phyloP scores from a whole-genome alignment of 306 rosid species.

The Rosa rugosa region DNA sequence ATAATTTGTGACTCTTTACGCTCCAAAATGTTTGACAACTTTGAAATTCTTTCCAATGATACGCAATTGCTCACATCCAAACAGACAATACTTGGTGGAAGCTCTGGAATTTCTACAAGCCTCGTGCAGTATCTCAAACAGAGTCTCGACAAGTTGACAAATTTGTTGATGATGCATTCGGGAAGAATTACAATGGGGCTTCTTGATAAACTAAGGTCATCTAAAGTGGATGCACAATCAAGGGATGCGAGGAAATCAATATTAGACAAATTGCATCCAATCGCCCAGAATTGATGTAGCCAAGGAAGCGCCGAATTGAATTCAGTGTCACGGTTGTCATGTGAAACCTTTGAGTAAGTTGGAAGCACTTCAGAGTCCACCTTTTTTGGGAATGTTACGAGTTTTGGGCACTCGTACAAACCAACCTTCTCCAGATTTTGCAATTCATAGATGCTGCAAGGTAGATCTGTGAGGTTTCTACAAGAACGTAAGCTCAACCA shows the following conservation, averaged over 20 bases:
- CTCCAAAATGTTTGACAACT: not conserved
- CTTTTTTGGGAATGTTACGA: not conserved
- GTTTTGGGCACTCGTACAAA: not conserved
- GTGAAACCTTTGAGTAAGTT: too few relatives aligned
- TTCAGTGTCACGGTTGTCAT: too few relatives aligned
- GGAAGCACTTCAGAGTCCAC: too few relatives aligned
- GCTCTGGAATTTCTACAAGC: not conserved
- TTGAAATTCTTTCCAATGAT: not conserved
- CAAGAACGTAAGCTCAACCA: fast-evolving
- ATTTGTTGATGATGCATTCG: not conserved
- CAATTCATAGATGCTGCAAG: not conserved
- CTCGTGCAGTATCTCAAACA: fast-evolving
- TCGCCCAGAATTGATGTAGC: fast-evolving
- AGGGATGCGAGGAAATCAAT: not conserved
- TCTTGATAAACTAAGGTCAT: too few relatives aligned
- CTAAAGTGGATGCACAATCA: not conserved
- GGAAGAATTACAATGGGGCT: not conserved
- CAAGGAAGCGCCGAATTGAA: too few relatives aligned
- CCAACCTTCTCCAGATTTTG: fast-evolving
- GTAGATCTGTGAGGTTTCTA: not conserved
- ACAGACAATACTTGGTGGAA: fast-evolving
- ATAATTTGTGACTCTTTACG: not conserved
- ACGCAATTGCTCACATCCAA: not conserved
- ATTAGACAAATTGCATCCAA: not conserved
- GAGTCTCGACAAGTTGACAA: not conserved